These are phyloP conservation scores for Mallotus nudiflorus DNA, from an alignment of 345 rosid species.

Conservation along the genomic window DNA sequence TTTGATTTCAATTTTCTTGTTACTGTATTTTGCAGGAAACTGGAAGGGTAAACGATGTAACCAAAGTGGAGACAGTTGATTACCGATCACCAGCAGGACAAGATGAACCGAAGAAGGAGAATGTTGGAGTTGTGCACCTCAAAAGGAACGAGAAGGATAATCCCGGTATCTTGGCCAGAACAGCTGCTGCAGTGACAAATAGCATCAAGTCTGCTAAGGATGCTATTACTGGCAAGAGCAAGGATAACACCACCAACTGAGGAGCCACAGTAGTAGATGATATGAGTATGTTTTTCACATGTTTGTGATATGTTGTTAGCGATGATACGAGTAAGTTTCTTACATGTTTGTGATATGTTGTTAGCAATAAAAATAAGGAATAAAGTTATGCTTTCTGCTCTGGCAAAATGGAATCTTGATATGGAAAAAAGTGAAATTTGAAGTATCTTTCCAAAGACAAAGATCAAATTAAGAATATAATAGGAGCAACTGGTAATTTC, in stretches of 20 bases:
- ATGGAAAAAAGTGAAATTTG: too few species aligned
- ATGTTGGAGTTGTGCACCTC: conserved; percentile 43
- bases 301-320: not conserved
- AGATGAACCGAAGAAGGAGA: conserved; percentile 29
- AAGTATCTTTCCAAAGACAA: too few species aligned
- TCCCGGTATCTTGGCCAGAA: conserved; percentile 24
- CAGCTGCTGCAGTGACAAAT: conserved; percentile 27
- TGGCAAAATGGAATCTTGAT: too few species aligned
- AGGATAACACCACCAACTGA: conserved; percentile 13
- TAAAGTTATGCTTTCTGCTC: not conserved
- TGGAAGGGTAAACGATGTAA: conserved; percentile 32
- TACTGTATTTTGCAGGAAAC: conserved; percentile 22
- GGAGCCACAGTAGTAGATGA: not conserved
- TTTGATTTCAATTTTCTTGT: not conserved
- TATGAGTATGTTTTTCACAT: not conserved
- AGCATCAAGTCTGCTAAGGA: conserved; percentile 38
- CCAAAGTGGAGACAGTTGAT: conserved; percentile 39
- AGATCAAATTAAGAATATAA: too few species aligned
- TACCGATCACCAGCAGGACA: conserved; percentile 27
- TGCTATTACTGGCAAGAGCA: conserved; percentile 23
- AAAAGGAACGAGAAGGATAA: conserved; percentile 4
- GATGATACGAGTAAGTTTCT: not conserved
- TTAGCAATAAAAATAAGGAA: not conserved
- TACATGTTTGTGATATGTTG: not conserved
- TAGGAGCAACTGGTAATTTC: too few species aligned